phyloP scores from a whole-genome alignment of 1,284 basidiomycete genomes.

The Tilletia indica region DNA sequence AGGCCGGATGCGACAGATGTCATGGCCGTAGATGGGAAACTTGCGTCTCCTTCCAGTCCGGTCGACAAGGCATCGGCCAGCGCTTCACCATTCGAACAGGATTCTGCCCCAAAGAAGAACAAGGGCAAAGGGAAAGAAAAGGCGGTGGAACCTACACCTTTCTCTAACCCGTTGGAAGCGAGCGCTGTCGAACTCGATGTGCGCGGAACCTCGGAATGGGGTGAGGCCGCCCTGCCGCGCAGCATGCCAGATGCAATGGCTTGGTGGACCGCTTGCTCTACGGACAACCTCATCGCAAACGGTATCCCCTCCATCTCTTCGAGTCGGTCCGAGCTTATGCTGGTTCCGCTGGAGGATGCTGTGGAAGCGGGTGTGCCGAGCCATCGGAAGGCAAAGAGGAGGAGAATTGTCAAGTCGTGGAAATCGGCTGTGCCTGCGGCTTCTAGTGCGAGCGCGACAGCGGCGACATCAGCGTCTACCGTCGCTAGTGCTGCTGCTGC shows the following conservation, averaged over 20 bases:
- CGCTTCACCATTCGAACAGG: neutral
- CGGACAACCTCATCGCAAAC: constrained; percentile 34
- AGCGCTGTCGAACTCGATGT: neutral
- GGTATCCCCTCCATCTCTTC: constrained; percentile 34
- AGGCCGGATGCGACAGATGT: neutral
- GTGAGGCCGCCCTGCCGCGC: constrained; percentile 2
- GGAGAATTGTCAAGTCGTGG: constrained; percentile 7
- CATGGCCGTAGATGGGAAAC: neutral
- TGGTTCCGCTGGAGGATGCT: neutral
- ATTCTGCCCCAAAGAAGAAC: neutral
- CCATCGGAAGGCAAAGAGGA: constrained; percentile 12
- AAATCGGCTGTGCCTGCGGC: neutral
- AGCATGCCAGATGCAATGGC: constrained; percentile 23
- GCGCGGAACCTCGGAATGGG: constrained; percentile 25
- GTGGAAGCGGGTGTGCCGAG: neutral
- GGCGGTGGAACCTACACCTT: constrained; percentile 1
- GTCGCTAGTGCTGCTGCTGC: neutral
- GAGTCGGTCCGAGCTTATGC: neutral
- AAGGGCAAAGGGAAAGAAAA: constrained; percentile 32
- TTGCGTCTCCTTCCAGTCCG: neutral
- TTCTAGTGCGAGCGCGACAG: neutral
- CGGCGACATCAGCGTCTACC: no score
- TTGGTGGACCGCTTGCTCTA: constrained; percentile 42
- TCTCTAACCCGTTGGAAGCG: neutral
- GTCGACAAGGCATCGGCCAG: neutral